A percentile compares a stretch with the other conserved stretches of the same genome.
phyloP scores from a whole-genome alignment of 768 basidiomycete genomes.

The Termitomyces bulborhizus region DNA sequence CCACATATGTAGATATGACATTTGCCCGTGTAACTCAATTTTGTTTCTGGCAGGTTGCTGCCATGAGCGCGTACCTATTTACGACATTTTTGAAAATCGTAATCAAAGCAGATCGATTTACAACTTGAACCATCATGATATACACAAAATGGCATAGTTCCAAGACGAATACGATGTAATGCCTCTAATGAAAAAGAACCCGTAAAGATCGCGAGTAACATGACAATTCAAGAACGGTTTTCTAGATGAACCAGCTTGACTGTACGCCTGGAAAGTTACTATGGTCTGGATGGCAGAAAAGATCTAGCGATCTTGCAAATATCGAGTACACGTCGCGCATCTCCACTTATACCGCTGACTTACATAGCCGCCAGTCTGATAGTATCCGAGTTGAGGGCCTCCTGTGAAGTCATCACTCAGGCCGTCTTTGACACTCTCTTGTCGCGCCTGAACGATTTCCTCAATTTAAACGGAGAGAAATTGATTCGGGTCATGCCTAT shows the following conservation, averaged over 20 bases:
- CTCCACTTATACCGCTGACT: conserved; percentile 75
- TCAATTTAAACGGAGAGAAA: conserved; percentile 86
- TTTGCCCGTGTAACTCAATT: too few species aligned
- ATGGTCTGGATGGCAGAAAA: neutral
- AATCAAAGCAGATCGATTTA: too few species aligned
- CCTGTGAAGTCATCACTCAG: conserved; percentile 40
- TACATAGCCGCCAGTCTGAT: conserved; percentile 79
- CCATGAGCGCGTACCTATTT: too few species aligned
- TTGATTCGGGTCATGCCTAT: conserved; percentile 87
- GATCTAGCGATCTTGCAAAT: conserved; percentile 63
- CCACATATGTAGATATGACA: too few species aligned
- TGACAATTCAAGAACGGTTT: neutral
- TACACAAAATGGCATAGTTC: too few species aligned
- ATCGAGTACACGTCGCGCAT: conserved; percentile 89
- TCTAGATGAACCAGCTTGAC: conserved; percentile 68
- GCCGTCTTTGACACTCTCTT: conserved; percentile 51
- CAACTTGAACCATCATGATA: too few species aligned
- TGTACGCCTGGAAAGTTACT: conserved; percentile 49
- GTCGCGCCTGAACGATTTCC: conserved; percentile 80
- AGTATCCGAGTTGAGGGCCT: conserved; percentile 60
- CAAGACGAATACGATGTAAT: too few species aligned
- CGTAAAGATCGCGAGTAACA: neutral
- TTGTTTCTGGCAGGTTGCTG: too few species aligned
- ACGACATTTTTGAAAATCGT: too few species aligned
- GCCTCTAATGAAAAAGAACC: too few species aligned